These are phyloP conservation scores for Zymoseptoria tritici DNA, from an alignment of 2,329 filamentous ascomycete species.

Conservation along the genomic window DNA sequence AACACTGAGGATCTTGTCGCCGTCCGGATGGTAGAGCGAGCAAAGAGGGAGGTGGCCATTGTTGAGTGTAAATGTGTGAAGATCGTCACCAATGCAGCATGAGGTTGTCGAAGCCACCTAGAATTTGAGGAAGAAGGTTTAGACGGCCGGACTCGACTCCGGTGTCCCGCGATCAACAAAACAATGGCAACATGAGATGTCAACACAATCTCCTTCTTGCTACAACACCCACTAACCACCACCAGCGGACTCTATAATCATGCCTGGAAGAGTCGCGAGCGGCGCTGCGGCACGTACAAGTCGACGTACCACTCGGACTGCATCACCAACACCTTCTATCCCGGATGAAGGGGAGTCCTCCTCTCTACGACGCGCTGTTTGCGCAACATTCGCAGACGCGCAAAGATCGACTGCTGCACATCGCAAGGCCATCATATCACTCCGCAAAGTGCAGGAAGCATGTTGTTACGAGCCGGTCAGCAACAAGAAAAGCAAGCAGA, in stretches of 20 bases:
- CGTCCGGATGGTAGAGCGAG: conserved; percentile 20
- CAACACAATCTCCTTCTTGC: neutral
- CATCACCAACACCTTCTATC: conserved; percentile 36
- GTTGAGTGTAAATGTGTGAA: neutral
- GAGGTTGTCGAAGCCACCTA: neutral
- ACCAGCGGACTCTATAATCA: conserved; percentile 39
- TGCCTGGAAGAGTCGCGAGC: conserved; percentile 28
- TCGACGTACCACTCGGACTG: conserved; percentile 20
- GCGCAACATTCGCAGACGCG: conserved; percentile 51
- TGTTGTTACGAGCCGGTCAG: conserved; percentile 54
- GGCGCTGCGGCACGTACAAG: conserved; percentile 10
- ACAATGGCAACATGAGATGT: neutral
- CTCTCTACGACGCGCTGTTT: conserved; percentile 65
- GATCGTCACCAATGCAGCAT: neutral
- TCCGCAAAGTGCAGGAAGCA: conserved; percentile 84
- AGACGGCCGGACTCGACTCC: neutral
- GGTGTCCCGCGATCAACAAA: neutral
- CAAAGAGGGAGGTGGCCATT: conserved; percentile 8
- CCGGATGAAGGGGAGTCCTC: conserved; percentile 66
- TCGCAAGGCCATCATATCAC: conserved; percentile 75
- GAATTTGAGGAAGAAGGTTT: neutral
- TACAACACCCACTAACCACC: conserved; percentile 1
- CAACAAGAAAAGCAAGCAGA: conserved; percentile 44
- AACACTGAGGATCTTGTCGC: conserved; percentile 15
- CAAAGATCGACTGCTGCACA: conserved; percentile 87